These are phyloP conservation scores for Neopestalotiopsis rosae DNA, from an alignment of 2,329 filamentous ascomycete species.

Conservation along the genomic window DNA sequence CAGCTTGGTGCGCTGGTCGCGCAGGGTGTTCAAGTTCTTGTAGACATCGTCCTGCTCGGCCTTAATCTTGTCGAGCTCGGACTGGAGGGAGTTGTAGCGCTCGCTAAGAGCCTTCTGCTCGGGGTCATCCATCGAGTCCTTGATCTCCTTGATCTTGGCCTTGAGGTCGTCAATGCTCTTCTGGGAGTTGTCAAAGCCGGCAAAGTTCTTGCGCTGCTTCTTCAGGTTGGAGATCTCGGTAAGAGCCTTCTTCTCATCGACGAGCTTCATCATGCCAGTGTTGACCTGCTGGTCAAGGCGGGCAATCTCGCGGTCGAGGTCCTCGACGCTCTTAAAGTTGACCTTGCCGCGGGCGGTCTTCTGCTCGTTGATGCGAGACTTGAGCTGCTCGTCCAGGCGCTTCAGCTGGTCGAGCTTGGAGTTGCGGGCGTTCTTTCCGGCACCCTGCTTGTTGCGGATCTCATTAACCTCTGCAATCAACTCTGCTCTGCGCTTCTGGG, in stretches of 20 bases:
- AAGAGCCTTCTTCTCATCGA: conserved; percentile 95
- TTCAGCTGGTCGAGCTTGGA: conserved; percentile 89
- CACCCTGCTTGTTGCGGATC: conserved; percentile 86
- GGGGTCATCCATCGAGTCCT: conserved; percentile 88
- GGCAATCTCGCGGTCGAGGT: conserved; percentile 83
- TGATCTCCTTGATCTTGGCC: conserved; percentile 85
- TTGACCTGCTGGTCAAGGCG: conserved; percentile 85
- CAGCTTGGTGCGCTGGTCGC: conserved; percentile 84
- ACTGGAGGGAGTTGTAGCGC: conserved; percentile 82
- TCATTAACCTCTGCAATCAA: conserved; percentile 81
- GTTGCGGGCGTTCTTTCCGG: conserved; percentile 81
- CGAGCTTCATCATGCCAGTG: conserved; percentile 88
- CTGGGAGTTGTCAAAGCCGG: conserved; percentile 81
- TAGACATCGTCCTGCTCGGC: conserved; percentile 89
- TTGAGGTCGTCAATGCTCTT: conserved; percentile 89
- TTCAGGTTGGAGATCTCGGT: conserved; percentile 81
- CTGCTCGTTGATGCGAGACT: conserved; percentile 83
- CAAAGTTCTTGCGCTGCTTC: conserved; percentile 91
- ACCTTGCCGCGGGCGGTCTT: conserved; percentile 84
- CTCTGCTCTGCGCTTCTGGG: conserved; percentile 83
- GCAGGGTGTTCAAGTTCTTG: conserved; percentile 83
- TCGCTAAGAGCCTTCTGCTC: conserved; percentile 89
- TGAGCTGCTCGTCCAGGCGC: conserved; percentile 86
- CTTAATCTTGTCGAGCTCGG: conserved; percentile 89
- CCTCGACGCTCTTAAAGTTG: conserved; percentile 84